Conservation (phyloP, 305 asterid species). For the Ilex paraguariensis region DNA sequence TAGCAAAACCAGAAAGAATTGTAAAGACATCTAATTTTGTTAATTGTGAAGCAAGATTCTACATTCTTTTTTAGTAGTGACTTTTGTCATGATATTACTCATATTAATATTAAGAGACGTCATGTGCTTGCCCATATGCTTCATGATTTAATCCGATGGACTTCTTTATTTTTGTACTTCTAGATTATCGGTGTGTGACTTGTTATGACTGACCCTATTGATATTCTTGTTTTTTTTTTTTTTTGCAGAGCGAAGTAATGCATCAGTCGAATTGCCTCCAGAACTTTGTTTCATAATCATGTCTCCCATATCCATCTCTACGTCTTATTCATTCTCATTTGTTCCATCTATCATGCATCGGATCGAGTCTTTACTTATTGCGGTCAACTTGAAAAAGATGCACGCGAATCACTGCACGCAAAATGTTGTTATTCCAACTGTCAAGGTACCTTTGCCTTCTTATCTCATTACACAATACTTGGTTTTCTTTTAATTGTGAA, state of each 20-base stretch:
- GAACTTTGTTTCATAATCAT: constrained; percentile 63
- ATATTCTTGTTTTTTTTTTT: constrained; percentile 3
- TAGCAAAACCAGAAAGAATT: no score
- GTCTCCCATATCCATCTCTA: constrained; percentile 57
- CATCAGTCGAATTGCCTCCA: constrained; percentile 63
- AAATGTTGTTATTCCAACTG: constrained; percentile 45
- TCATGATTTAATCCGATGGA: no score
- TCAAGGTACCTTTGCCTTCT: constrained; percentile 33
- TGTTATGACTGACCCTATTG: no score
- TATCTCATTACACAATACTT: not conserved
- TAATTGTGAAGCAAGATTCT: no score
- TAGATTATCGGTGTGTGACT: no score
- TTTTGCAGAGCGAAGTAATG: constrained; percentile 39
- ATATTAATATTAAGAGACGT: no score
- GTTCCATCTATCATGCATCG: constrained; percentile 77
- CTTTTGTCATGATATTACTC: no score
- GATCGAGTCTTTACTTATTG: constrained; percentile 68
- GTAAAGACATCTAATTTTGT: no score
- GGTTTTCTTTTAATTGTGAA: not conserved
- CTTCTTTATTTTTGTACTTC: no score
- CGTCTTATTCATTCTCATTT: constrained; percentile 57
- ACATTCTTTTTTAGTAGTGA: no score
- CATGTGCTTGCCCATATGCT: no score
- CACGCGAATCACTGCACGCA: constrained; percentile 33
- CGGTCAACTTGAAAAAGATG: constrained; percentile 51